Conservation (phyloP, 306 rosid genomes). For the Corylus heterophylla region DNA sequence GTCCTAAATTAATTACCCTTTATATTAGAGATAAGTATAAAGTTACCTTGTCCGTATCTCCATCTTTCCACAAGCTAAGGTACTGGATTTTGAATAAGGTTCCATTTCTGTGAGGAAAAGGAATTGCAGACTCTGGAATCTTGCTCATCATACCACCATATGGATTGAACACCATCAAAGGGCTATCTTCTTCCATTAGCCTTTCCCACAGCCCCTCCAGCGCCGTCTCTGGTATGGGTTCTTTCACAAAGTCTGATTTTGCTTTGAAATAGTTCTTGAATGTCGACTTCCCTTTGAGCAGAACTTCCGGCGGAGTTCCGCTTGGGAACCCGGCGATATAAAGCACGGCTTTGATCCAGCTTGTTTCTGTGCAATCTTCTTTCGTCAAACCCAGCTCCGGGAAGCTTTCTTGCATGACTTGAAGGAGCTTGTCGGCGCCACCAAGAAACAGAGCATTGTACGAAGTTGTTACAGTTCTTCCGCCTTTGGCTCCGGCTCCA, state of each 20-base stretch:
- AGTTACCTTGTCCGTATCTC: conserved; percentile 14
- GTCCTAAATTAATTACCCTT: no score
- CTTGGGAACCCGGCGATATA: conserved; percentile 68
- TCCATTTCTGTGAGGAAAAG: conserved; percentile 84
- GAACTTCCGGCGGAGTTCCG: conserved; percentile 55
- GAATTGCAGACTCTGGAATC: conserved; percentile 55
- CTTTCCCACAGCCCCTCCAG: conserved; percentile 77
- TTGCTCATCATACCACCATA: conserved; percentile 77
- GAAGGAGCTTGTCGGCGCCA: conserved; percentile 44
- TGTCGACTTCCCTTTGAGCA: conserved; percentile 62
- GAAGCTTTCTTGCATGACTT: conserved; percentile 47
- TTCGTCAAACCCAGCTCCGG: conserved; percentile 66
- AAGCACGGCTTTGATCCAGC: conserved; percentile 76
- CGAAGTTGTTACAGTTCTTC: conserved; percentile 55
- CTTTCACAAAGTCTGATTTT: conserved; percentile 71
- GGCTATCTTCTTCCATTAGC: conserved; percentile 49
- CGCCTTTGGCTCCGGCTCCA: conserved; percentile 40
- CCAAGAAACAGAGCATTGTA: conserved; percentile 74
- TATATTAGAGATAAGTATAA: no score
- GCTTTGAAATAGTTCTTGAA: conserved; percentile 82
- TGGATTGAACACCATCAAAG: conserved; percentile 60
- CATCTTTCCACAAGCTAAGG: conserved; percentile 44
- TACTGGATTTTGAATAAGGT: conserved; percentile 70
- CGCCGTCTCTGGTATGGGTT: conserved; percentile 56
- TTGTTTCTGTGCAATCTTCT: conserved; percentile 58